Evolutionary conservation across 371 early-diverging fungal genomes (phyloP).

Genomic region (Umbelopsis sp.): DNA sequence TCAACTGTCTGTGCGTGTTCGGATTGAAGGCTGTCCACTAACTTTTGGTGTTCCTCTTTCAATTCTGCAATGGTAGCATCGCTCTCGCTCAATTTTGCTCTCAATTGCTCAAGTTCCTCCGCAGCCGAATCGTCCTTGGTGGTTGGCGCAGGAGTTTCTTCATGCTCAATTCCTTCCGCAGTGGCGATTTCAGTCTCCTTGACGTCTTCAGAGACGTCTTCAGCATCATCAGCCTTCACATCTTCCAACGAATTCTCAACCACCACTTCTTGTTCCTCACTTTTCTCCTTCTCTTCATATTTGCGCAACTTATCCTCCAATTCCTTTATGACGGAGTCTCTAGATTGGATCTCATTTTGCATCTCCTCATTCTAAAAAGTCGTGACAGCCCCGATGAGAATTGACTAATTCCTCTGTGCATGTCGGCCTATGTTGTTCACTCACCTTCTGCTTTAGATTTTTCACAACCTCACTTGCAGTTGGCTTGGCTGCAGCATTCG

Average conservation of each 20-base stretch:
- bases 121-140: background rate
- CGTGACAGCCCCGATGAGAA: too few species aligned
- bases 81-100: background rate
- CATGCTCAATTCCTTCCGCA: background rate
- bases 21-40: background rate
- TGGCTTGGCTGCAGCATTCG: background rate
- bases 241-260: background rate
- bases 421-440: too few species aligned
- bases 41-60: background rate
- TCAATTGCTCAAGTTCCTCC: background rate
- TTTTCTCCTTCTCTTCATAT: constrained; percentile 14
- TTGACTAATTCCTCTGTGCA: too few species aligned
- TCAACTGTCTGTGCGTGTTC: background rate
- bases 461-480: constrained; percentile 10
- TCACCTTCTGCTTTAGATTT: background rate
- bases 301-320: background rate
- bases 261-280: background rate
- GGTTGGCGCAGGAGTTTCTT: background rate
- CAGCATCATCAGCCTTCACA: background rate
- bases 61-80: background rate
- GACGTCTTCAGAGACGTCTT: constrained; percentile 28
- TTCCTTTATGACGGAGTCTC: background rate
- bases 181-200: constrained; percentile 29
- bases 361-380: constrained; percentile 5
- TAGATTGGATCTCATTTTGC: constrained; percentile 5